These are phyloP conservation scores for Penicillium hordei DNA, from an alignment of 2,329 filamentous ascomycete species.

Conservation along the genomic window DNA sequence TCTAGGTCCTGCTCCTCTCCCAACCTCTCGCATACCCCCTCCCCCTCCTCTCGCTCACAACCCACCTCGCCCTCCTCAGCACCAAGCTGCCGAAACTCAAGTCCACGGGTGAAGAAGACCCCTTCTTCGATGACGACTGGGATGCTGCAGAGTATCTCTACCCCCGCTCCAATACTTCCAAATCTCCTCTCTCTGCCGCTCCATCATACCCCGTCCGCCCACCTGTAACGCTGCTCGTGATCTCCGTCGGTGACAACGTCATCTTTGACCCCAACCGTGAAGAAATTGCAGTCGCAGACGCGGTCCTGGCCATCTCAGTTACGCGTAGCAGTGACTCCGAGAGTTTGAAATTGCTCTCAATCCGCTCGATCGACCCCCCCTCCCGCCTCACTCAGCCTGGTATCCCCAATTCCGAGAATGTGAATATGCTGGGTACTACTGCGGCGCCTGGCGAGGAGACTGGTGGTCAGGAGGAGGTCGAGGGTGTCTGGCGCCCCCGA, in stretches of 20 bases:
- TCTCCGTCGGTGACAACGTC: slow-evolving; percentile 80
- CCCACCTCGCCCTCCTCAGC: slow-evolving; percentile 86
- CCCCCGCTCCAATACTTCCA: slow-evolving; percentile 46
- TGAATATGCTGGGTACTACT: slow-evolving; percentile 48
- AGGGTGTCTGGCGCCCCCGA: slow-evolving; percentile 81
- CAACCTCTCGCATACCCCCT: slow-evolving; percentile 89
- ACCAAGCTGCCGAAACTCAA: slow-evolving; percentile 81
- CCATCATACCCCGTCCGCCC: slow-evolving; percentile 56
- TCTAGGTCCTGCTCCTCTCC: slow-evolving; percentile 86
- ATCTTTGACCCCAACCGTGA: slow-evolving; percentile 91
- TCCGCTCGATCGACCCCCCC: slow-evolving; percentile 73
- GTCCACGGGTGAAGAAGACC: slow-evolving; percentile 91
- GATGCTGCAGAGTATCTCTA: slow-evolving; percentile 78
- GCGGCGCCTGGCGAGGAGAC: slow-evolving; percentile 42
- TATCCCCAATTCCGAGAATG: slow-evolving; percentile 64
- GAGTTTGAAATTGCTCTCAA: slow-evolving; percentile 63
- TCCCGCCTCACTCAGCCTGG: slow-evolving; percentile 71
- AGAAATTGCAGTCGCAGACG: slow-evolving; percentile 89
- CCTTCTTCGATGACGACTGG: slow-evolving; percentile 98
- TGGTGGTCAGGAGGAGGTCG: slow-evolving; percentile 56
- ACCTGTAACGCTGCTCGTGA: slow-evolving; percentile 86
- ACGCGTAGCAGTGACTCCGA: slow-evolving; percentile 43
- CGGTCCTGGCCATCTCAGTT: slow-evolving; percentile 81
- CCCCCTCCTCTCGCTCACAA: slow-evolving; percentile 86
- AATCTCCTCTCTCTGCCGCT: slow-evolving; percentile 12